Base-by-base conservation (phyloP, 108 stramenopile species). In the Conticribra weissflogii region DNA sequence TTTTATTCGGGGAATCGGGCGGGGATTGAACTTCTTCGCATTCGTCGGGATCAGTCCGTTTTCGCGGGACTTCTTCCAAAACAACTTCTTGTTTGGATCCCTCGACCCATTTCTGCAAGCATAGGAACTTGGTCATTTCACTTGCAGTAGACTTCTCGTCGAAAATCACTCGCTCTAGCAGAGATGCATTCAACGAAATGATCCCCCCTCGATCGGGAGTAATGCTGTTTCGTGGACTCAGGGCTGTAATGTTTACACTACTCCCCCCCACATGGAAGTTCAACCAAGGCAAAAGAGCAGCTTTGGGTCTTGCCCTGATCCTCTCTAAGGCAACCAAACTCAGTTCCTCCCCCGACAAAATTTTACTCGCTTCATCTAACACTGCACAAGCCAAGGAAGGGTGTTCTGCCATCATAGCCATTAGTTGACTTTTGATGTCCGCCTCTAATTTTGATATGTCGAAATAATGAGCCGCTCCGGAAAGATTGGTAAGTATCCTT, bases 311-410 rank as follows among this genome's bases (percentile, higher is more conserved):
- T 34, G 67, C 68, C 19, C 68, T 53, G 29, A 77, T 77, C 61
- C 68, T 63, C 23, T 64, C 68, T 68, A 70, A 32, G 18, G 76
- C 62, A 21, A 64, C 19, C 29, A 33, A 18, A 25, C 54, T 48
- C 46, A 77, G 34, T 64, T 77, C 68, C 63, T 77, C 76, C 29
- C 59, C 70, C 17, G 70, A 54, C 7, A 63, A 60, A 21, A 77
- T 69, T 44, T 58, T 77, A 44, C 63, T 70, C 8, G 66, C 72
- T 34, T 79, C 78, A 56, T 79, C 78, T 28, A 79, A 57, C 24
- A 79, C 41, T n/a, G 71, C 78, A 45, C 78, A 79, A 30, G 78
- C 78, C 25, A 79, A 58, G 19, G 78, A 74, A 4, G 78, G 78
- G 60, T 59, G 49, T 12, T 36, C 3, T 30, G 36, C n/a, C 76